phyloP scores from a whole-genome alignment of 257 asterid species.

The Marsdenia floribunda region DNA sequence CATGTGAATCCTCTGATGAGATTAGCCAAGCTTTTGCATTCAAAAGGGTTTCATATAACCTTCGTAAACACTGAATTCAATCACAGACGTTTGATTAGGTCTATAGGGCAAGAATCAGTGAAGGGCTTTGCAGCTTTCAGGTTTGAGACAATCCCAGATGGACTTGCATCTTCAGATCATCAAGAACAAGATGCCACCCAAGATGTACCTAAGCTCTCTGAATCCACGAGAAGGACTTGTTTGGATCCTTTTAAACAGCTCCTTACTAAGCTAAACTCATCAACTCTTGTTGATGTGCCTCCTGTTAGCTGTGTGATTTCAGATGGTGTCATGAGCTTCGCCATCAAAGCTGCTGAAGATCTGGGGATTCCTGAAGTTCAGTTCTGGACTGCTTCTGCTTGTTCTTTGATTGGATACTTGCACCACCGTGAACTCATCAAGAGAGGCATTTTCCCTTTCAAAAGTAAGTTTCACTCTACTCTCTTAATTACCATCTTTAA shows the following conservation, averaged over 20 bases:
- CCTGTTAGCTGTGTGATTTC: slow-evolving; percentile 36
- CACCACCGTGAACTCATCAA: slow-evolving; percentile 27
- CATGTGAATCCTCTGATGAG: slow-evolving; percentile 47
- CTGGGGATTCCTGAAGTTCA: slow-evolving; percentile 43
- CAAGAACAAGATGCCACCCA: slow-evolving; percentile 30
- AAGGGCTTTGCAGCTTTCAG: slow-evolving; percentile 36
- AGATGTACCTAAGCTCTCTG: slow-evolving; percentile 27
- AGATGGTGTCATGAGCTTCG: slow-evolving; percentile 47
- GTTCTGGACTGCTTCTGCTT: slow-evolving; percentile 53
- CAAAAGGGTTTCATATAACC: slow-evolving; percentile 42
- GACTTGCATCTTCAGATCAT: slow-evolving; percentile 34
- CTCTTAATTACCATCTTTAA: no score
- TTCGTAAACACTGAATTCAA: slow-evolving; percentile 50
- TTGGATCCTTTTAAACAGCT: slow-evolving; percentile 36
- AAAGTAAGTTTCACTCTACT: slow-evolving; percentile 25
- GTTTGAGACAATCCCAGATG: slow-evolving; percentile 51
- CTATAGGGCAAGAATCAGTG: slow-evolving; percentile 41
- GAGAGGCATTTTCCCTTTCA: slow-evolving; percentile 42
- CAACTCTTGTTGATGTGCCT: slow-evolving; percentile 22
- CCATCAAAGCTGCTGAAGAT: slow-evolving; percentile 37
- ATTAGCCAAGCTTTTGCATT: slow-evolving; percentile 40
- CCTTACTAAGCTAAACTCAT: slow-evolving; percentile 22
- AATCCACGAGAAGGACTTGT: slow-evolving; percentile 29
- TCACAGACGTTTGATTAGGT: slow-evolving; percentile 39
- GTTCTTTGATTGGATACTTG: slow-evolving; percentile 40